Evolutionary conservation across 2,329 filamentous ascomycete species (phyloP), one percentile per base, ranked within the genome.

Genomic region (Lasiodiplodia citricola): DNA sequence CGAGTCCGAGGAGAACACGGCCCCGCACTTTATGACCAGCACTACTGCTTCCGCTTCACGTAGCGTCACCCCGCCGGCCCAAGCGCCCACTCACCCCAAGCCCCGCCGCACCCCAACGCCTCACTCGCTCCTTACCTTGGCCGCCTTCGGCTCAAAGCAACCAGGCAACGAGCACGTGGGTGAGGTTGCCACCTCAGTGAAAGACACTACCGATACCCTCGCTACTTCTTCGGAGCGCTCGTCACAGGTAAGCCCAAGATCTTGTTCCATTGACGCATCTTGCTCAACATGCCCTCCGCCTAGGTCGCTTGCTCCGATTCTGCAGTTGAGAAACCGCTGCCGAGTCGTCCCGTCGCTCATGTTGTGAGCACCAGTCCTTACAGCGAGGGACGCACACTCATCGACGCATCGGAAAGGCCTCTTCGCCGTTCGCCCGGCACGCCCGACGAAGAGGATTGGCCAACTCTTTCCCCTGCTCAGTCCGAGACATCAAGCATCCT

Each of bases 341-440:
- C 81, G 10, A 76, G 78, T 51, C 76, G 77, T 11, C 81, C 81
- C 2, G 67, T 80, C 14, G 76, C 73, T 28, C 75, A 78, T 16
- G 37, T 81, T 4, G 66, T 74, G 11, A 72, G 77, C 44, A 71
- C 72, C 3, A 80, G 76, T 63, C 80, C 80, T 3, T 73, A 72
- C 8, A 80, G 79, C 70, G 75, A 78, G 38, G 74, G 75, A 35
- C 78, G 79, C 18, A 79, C 77, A 2, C 74, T 83, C 23, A 70
- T 83, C 6, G 81, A 82, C 67, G 80, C 81, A 16, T 75, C 75
- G 28, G 78, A 81, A 65, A 70, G 70, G 58, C 75, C 74, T 52
- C 68, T 76, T 7, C 71, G 70, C 41, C 28, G 71, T 23, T 57
- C 64, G 16, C 55, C 67, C 8, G 76, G 74, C 5, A 76, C 70